Evolutionary conservation across 192 early-diverging fungal genomes (phyloP).

Genomic region (Coemansia sp.): DNA sequence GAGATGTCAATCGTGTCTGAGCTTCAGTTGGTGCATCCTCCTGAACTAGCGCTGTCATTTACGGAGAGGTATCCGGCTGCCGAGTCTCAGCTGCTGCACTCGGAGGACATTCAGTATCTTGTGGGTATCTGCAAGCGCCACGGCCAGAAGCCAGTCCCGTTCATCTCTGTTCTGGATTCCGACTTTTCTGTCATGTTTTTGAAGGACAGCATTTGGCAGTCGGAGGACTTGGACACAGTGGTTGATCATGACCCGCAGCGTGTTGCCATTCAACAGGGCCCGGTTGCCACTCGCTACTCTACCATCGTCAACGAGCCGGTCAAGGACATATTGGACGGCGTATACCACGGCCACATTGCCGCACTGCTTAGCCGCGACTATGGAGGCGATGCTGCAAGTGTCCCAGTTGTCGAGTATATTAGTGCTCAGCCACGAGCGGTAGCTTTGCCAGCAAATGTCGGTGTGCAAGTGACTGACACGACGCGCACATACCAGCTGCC

Average conservation of each 20-base stretch:
- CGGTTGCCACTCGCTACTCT: constrained; percentile 76
- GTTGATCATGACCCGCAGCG: constrained; percentile 84
- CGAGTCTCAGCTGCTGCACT: constrained; percentile 34
- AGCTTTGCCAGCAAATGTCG: background rate
- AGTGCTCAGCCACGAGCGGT: constrained; percentile 4
- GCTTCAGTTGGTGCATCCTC: background rate
- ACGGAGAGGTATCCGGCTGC: constrained; percentile 10
- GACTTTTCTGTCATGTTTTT: constrained; percentile 92
- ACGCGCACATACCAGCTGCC: constrained; percentile 7
- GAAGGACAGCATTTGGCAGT: constrained; percentile 92
- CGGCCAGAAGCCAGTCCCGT: constrained; percentile 88
- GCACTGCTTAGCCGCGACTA: constrained; percentile 77
- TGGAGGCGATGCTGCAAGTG: constrained; percentile 55
- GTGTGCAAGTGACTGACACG: background rate
- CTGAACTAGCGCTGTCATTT: constrained; percentile 34
- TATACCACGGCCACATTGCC: constrained; percentile 80
- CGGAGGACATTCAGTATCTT: constrained; percentile 48
- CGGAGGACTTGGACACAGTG: constrained; percentile 84
- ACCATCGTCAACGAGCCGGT: constrained; percentile 83
- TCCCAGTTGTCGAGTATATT: constrained; percentile 80
- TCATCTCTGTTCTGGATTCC: constrained; percentile 87
- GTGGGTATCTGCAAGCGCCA: constrained; percentile 45
- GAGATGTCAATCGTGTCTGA: background rate
- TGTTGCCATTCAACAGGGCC: constrained; percentile 87
- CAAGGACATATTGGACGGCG: constrained; percentile 82